A percentile compares a stretch with the other conserved stretches of the same genome.
phyloP scores from a whole-genome alignment of 2,329 filamentous ascomycete species.

The Helminthosporium solani region DNA sequence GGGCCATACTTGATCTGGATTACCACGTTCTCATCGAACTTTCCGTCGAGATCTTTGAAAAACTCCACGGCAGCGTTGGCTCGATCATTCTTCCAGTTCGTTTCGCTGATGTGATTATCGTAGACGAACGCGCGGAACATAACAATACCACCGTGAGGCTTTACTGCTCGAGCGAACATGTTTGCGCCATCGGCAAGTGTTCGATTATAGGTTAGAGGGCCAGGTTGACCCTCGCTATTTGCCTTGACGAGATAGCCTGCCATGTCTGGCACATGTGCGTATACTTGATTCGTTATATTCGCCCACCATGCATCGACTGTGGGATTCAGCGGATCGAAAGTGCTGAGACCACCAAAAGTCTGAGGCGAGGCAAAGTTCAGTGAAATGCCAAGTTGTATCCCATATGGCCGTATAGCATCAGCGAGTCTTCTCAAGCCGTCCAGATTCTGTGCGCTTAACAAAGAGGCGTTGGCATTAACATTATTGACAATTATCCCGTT shows the following conservation, averaged over 20 bases:
- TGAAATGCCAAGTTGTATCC: constrained; percentile 64
- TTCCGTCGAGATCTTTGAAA: constrained; percentile 63
- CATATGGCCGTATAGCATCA: constrained; percentile 66
- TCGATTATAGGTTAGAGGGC: constrained; percentile 68
- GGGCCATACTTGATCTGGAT: constrained; percentile 74
- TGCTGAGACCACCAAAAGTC: constrained; percentile 55
- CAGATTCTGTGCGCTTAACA: constrained; percentile 59
- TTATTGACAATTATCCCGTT: constrained; percentile 71
- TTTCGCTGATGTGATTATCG: constrained; percentile 57
- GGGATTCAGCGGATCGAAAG: constrained; percentile 65
- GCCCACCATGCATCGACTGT: constrained; percentile 64
- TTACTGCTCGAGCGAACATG: constrained; percentile 77
- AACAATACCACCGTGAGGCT: constrained; percentile 85
- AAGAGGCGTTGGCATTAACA: constrained; percentile 65
- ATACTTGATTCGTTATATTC: constrained; percentile 60
- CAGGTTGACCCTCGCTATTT: constrained; percentile 70
- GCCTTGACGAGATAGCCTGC: constrained; percentile 71
- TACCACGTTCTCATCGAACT: constrained; percentile 70
- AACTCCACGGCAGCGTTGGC: constrained; percentile 70
- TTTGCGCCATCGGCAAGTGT: constrained; percentile 69
- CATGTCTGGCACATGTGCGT: constrained; percentile 64
- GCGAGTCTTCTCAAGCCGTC: constrained; percentile 63
- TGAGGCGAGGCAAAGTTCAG: constrained; percentile 68
- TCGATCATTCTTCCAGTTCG: constrained; percentile 65
- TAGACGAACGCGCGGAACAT: constrained; percentile 76